Evolutionary conservation across 495 filamentous ascomycete genomes (phyloP), one percentile per base, ranked within the genome.

Genomic region (Pseudevernia furfuracea): DNA sequence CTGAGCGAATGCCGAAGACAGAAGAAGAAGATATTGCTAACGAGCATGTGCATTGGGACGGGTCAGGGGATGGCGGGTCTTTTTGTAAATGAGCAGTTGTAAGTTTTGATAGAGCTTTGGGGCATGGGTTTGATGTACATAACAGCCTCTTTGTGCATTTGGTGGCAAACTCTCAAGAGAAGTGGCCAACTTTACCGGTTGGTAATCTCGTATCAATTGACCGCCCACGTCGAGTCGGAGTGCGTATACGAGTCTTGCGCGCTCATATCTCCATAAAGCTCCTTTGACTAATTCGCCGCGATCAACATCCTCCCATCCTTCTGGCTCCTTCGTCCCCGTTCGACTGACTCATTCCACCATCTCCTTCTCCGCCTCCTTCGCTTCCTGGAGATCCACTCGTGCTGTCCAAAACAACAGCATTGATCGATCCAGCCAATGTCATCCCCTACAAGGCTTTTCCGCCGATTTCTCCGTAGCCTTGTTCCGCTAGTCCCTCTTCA

Each of bases 1-100:
- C 75, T 95, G 70, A 90, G 88, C 71, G 90, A 95, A 79, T 86
- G 84, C 56, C 78, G 89, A 67, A 81, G 86, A 63, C 85, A 84
- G 55, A 89, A 89, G 79, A 90, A 90, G 80, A 92, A 87, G 87
- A 77, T 95, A 39, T 71, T 93, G 65, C 75, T 95, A 67, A 93
- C 89, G 36, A 90, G 87, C 71, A 95, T 93, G 89, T 93, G 89
- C 72, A 91, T 95, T 72, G 87, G 89, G 32, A 90, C 87, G 38
- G 90, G 86, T 46, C 85, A 87, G 81, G 90, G 89, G 39, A 95
- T 92, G 90, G 90, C 90, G 43, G 90, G 87, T 8, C 73, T 93
- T 74, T 89, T 91, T 77, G 88, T 92, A 28, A 92, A 92, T 68
- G 89, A 91, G 81, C 83, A 87, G 75, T 72, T 79, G 53, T 81